Percentiles rank a stretch among this genome's conserved stretches.
These are phyloP conservation scores for Candida rishiriensis DNA, from an alignment of 805 yeast species.

Conservation along the genomic window DNA sequence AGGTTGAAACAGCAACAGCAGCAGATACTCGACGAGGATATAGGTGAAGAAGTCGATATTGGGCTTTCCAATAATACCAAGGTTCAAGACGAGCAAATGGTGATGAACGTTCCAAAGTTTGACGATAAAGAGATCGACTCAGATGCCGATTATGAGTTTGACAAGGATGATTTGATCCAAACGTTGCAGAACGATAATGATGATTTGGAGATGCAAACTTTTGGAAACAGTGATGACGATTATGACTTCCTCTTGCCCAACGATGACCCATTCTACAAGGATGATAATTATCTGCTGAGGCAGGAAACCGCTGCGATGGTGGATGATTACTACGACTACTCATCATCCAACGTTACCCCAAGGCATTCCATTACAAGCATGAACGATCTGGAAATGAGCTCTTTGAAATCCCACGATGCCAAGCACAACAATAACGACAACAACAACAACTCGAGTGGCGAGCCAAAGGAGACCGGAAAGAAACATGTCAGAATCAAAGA, in stretches of 20 bases:
- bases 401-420: neutral
- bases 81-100: constrained; percentile 22
- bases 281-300: constrained; percentile 42
- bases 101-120: constrained; percentile 47
- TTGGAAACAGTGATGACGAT: constrained; percentile 34
- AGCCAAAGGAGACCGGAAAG: neutral
- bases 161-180: constrained; percentile 40
- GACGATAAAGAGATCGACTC: constrained; percentile 41
- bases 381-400: constrained; percentile 1
- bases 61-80: constrained; percentile 23
- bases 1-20: neutral
- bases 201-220: constrained; percentile 30
- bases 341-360: constrained; percentile 28
- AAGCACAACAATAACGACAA: neutral
- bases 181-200: constrained; percentile 35
- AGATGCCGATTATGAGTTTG: constrained; percentile 64
- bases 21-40: constrained; percentile 46
- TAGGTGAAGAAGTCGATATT: constrained; percentile 50
- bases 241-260: constrained; percentile 24
- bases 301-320: constrained; percentile 41
- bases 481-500: constrained; percentile 9
- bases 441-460: neutral
- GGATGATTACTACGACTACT: constrained; percentile 32
- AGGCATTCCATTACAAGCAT: constrained; percentile 27
- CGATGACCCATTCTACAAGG: constrained; percentile 34